These are phyloP conservation scores for Scheffersomyces insectosa DNA, from an alignment of 1,139 yeast genomes.

Conservation along the genomic window DNA sequence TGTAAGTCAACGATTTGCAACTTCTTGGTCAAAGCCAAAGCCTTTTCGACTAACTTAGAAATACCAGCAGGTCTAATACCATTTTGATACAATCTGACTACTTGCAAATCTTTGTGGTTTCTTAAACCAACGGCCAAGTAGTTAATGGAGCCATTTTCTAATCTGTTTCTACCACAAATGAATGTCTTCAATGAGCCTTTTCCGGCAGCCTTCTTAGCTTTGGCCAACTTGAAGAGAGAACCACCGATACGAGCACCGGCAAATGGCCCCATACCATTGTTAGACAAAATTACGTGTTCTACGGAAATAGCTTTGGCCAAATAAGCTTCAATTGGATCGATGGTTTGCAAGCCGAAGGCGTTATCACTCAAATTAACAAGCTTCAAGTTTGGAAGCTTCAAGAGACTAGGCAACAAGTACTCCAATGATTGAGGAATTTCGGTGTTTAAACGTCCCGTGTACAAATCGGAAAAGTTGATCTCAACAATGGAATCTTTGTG, in stretches of 20 bases:
- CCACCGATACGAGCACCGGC: slow-evolving; percentile 94
- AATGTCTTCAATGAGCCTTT: slow-evolving; percentile 67
- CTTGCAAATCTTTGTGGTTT: slow-evolving; percentile 72
- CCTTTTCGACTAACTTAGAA: slow-evolving; percentile 68
- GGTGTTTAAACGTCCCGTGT: slow-evolving; percentile 90
- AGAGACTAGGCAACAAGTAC: slow-evolving; percentile 69
- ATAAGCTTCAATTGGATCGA: slow-evolving; percentile 81
- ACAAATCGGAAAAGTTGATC: slow-evolving; percentile 85
- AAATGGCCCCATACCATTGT: slow-evolving; percentile 97
- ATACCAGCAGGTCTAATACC: slow-evolving; percentile 96
- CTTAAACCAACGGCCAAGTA: slow-evolving; percentile 75
- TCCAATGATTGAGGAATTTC: slow-evolving; percentile 88
- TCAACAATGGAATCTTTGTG: slow-evolving; percentile 56
- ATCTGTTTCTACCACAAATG: slow-evolving; percentile 93
- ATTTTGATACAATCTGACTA: slow-evolving; percentile 84
- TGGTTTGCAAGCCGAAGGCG: slow-evolving; percentile 95
- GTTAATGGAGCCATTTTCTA: slow-evolving; percentile 89
- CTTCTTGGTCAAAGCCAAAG: slow-evolving; percentile 60
- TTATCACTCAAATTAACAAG: slow-evolving; percentile 88
- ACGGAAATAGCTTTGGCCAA: slow-evolving; percentile 74
- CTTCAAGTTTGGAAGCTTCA: slow-evolving; percentile 65
- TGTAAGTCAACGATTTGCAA: slow-evolving; percentile 81
- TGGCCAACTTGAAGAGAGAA: slow-evolving; percentile 74
- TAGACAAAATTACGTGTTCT: slow-evolving; percentile 83
- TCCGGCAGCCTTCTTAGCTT: slow-evolving; percentile 52